phyloP scores from a whole-genome alignment of 2,329 filamentous ascomycete genomes.

The Monilinia aucupariae region DNA sequence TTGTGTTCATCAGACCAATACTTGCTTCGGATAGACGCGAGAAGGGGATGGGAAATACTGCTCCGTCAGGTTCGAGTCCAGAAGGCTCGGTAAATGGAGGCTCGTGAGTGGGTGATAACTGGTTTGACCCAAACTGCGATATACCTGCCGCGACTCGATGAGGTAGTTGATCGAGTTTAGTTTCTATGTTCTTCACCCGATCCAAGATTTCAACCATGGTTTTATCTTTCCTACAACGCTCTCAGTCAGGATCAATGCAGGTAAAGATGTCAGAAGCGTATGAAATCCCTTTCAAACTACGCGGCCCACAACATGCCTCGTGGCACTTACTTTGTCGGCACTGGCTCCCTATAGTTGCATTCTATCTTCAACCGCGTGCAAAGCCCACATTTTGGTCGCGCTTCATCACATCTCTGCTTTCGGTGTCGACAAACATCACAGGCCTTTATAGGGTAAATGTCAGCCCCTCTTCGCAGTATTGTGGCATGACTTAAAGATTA shows the following conservation, averaged over 20 bases:
- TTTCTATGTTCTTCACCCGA: conserved; percentile 48
- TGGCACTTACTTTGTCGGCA: conserved; percentile 55
- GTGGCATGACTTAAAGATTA: not conserved
- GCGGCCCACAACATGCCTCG: not conserved
- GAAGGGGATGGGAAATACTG: not conserved
- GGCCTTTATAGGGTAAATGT: conserved; percentile 37
- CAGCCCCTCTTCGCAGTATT: not conserved
- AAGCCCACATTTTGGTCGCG: conserved; percentile 54
- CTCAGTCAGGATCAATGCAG: conserved; percentile 11
- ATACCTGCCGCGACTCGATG: conserved; percentile 11
- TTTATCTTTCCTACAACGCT: conserved; percentile 51
- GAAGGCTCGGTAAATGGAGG: conserved; percentile 21
- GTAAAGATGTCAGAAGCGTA: not conserved
- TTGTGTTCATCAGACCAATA: conserved; percentile 20
- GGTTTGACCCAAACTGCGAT: conserved; percentile 24
- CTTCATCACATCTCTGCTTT: conserved; percentile 61
- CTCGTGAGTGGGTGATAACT: conserved; percentile 27
- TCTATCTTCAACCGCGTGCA: conserved; percentile 53
- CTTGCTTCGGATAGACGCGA: not conserved
- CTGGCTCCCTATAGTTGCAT: conserved; percentile 55
- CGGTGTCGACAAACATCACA: conserved; percentile 55
- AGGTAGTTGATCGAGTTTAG: conserved; percentile 46
- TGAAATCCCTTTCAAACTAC: conserved; percentile 7
- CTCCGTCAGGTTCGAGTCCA: not conserved
- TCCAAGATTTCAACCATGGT: conserved; percentile 57